phyloP scores from a whole-genome alignment of 192 early-diverging fungal species.

The Coemansia sp. region DNA sequence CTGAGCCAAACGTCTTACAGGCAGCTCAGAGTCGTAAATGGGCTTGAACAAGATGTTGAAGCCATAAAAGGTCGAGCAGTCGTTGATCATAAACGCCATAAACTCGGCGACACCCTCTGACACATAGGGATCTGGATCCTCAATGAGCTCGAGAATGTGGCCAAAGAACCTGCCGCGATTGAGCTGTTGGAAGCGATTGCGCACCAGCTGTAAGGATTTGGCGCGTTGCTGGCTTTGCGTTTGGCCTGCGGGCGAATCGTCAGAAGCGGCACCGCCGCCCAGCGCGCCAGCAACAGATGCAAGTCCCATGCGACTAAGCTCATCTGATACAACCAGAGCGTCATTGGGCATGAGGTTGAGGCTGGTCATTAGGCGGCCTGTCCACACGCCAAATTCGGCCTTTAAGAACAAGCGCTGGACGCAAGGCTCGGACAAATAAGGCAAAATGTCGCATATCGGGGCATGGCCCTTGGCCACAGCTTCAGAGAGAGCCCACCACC shows the following conservation, averaged over 20 bases:
- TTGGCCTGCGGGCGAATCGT: conserved; percentile 12
- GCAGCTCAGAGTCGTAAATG: conserved; percentile 48
- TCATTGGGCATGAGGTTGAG: conserved; percentile 51
- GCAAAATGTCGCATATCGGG: conserved; percentile 56
- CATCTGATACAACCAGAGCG: conserved; percentile 47
- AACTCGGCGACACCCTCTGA: conserved; percentile 51
- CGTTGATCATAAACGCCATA: conserved; percentile 51
- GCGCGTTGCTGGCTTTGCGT: conserved; percentile 44
- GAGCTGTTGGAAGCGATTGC: conserved; percentile 57
- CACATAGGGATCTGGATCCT: conserved; percentile 38
- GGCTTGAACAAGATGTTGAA: conserved; percentile 58
- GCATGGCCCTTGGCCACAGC: conserved; percentile 47
- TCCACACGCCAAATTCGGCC: conserved; percentile 57
- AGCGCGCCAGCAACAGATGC: conserved; percentile 38
- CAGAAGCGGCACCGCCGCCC: conserved; percentile 8
- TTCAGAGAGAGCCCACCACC: conserved; percentile 49
- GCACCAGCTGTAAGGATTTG: conserved; percentile 54
- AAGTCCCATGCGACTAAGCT: conserved; percentile 54
- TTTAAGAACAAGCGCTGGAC: conserved; percentile 55
- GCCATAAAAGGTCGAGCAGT: conserved; percentile 51
- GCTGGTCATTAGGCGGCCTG: conserved; percentile 49
- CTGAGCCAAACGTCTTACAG: conserved; percentile 52
- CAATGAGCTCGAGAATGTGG: conserved; percentile 42
- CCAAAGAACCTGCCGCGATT: conserved; percentile 48
- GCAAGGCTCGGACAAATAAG: conserved; percentile 54